phyloP scores from a whole-genome alignment of 73 alveolate genomes.

The Stentor coeruleus region DNA sequence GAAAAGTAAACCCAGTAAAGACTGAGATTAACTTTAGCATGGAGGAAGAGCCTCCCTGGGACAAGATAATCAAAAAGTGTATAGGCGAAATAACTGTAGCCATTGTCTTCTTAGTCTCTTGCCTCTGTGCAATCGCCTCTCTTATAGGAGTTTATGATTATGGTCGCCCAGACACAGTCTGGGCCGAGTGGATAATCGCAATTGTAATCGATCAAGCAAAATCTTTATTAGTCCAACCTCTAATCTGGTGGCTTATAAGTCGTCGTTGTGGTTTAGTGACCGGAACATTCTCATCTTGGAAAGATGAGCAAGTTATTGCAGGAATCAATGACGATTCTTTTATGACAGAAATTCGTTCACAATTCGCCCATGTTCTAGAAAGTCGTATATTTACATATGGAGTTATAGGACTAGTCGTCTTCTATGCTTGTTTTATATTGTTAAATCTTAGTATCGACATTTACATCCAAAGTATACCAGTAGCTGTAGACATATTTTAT shows the following conservation, averaged over 20 bases:
- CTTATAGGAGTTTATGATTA: slow-evolving; percentile 31
- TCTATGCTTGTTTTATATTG: slow-evolving; percentile 26
- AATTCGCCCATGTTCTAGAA: slow-evolving; percentile 36
- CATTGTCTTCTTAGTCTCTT: slow-evolving; percentile 21
- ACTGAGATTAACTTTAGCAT: slow-evolving; percentile 32
- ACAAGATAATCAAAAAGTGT: slow-evolving; percentile 45
- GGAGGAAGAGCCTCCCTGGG: slow-evolving; percentile 57
- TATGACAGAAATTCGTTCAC: slow-evolving; percentile 24
- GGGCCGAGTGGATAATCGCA: slow-evolving; percentile 49
- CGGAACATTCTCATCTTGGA: slow-evolving; percentile 41
- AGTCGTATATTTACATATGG: slow-evolving; percentile 30
- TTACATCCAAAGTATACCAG: background rate
- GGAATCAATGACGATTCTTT: slow-evolving; percentile 41
- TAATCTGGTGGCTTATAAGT: slow-evolving; percentile 49
- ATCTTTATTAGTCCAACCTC: slow-evolving; percentile 37
- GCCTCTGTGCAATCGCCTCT: slow-evolving; percentile 22
- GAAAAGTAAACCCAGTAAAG: slow-evolving; percentile 42
- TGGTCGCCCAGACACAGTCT: slow-evolving; percentile 48
- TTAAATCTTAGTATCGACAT: slow-evolving; percentile 8
- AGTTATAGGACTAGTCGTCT: slow-evolving; percentile 52
- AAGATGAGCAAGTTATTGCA: slow-evolving; percentile 47
- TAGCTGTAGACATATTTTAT: slow-evolving; percentile 30
- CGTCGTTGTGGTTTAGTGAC: slow-evolving; percentile 51
- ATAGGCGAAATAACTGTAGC: slow-evolving; percentile 48
- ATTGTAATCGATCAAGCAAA: slow-evolving; percentile 48